Evolutionary conservation across 768 basidiomycete species (phyloP).

Genomic region (Boletus edulis): DNA sequence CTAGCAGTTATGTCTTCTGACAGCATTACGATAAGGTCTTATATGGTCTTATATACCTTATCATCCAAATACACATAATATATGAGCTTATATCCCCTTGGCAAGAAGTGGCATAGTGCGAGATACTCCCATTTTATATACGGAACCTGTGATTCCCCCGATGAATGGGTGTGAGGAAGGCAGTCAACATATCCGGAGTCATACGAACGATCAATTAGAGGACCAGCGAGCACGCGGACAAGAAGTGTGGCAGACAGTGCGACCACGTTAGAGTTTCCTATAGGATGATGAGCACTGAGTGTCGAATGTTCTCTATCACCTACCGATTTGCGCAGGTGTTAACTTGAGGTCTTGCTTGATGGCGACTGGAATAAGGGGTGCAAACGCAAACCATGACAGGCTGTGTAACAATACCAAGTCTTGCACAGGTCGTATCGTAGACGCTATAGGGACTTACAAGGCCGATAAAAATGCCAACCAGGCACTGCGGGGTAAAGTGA

Average conservation of each 20-base stretch:
- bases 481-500: neutral
- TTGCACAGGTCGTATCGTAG: neutral
- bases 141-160: no score
- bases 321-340: constrained; percentile 43
- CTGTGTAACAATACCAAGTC: constrained; percentile 10
- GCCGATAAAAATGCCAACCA: constrained; percentile 6
- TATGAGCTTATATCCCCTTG: no score
- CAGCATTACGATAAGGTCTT: no score
- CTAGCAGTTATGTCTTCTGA: no score
- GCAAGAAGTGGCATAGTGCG: no score
- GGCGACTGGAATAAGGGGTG: constrained; percentile 56
- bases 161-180: neutral
- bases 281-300: neutral
- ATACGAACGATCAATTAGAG: constrained; percentile 43
- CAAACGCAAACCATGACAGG: constrained; percentile 56
- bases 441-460: neutral
- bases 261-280: constrained; percentile 49
- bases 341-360: constrained; percentile 53
- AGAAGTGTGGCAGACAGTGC: constrained; percentile 47
- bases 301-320: neutral
- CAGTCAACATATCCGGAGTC: no score
- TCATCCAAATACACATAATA: no score
- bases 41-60: no score
- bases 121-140: no score
- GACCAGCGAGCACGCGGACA: constrained; percentile 47